A percentile compares a stretch with the other conserved stretches of the same genome.
Evolutionary conservation across 306 rosid genomes (phyloP).

Genomic region (Prosopis cineraria): DNA sequence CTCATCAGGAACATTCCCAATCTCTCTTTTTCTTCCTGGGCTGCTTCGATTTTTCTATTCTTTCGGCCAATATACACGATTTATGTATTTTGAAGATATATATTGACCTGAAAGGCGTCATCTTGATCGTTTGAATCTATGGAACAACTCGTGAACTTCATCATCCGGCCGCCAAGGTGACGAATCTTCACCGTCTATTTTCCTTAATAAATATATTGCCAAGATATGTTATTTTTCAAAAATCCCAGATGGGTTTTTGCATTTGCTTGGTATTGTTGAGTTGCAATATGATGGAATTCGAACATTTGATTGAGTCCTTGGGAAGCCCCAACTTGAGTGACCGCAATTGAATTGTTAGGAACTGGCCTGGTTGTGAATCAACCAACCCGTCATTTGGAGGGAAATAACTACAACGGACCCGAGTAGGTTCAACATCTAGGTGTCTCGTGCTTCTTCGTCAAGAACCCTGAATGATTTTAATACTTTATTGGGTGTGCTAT

Average conservation of each 20-base stretch:
- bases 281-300: slow-evolving; percentile 26
- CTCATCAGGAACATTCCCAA: neutral
- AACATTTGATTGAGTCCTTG: slow-evolving; percentile 28
- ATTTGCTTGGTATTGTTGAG: slow-evolving; percentile 25
- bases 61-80: neutral
- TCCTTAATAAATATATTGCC: neutral
- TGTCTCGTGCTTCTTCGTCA: slow-evolving; percentile 8
- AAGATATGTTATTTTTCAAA: slow-evolving; percentile 19
- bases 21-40: neutral
- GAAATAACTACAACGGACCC: slow-evolving; percentile 7
- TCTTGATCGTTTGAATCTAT: slow-evolving; percentile 46
- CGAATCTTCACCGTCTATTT: slow-evolving; percentile 2
- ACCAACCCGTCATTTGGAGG: neutral
- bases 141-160: slow-evolving; percentile 54
- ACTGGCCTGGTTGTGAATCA: neutral
- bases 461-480: neutral
- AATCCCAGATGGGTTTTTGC: slow-evolving; percentile 22
- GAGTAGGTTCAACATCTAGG: slow-evolving; percentile 20
- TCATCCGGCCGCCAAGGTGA: slow-evolving; percentile 56
- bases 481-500: slow-evolving; percentile 21
- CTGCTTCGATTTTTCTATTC: neutral
- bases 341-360: slow-evolving; percentile 3
- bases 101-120: slow-evolving; percentile 29
- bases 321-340: slow-evolving; percentile 16
- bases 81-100: neutral